A percentile compares a stretch with the other conserved stretches of the same genome.
phyloP scores from a whole-genome alignment of 1,139 yeast species.

The Geotrichum reessii region DNA sequence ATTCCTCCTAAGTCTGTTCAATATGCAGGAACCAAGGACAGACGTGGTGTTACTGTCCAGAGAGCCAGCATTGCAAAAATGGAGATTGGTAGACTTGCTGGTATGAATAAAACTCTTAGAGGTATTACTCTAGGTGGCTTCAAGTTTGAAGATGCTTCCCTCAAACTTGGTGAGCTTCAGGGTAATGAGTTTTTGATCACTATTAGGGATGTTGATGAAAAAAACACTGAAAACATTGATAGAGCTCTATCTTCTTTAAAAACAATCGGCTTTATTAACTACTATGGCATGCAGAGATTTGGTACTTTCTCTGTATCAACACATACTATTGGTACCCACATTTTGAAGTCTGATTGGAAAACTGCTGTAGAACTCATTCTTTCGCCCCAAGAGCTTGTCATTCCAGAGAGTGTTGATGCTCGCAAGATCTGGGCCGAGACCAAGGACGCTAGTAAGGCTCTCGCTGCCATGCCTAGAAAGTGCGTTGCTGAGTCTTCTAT shows the following conservation, averaged over 20 bases:
- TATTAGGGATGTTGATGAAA: slow-evolving; percentile 57
- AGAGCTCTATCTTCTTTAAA: slow-evolving; percentile 55
- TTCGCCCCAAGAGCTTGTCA: slow-evolving; percentile 76
- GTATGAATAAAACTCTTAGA: slow-evolving; percentile 66
- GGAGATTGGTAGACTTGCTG: slow-evolving; percentile 70
- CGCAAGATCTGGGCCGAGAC: slow-evolving; percentile 78
- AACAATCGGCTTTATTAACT: slow-evolving; percentile 77
- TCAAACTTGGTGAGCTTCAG: slow-evolving; percentile 71
- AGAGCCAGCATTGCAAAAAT: slow-evolving; percentile 65
- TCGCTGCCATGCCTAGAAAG: slow-evolving; percentile 74
- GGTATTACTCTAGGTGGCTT: slow-evolving; percentile 77
- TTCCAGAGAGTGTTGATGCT: slow-evolving; percentile 78
- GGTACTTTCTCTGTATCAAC: slow-evolving; percentile 94
- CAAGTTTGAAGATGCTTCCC: slow-evolving; percentile 54
- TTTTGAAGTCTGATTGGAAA: slow-evolving; percentile 72
- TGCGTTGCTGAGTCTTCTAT: slow-evolving; percentile 81
- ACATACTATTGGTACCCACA: slow-evolving; percentile 70
- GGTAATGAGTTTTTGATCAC: slow-evolving; percentile 89
- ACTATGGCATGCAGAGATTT: slow-evolving; percentile 95
- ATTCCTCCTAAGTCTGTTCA: slow-evolving; percentile 63
- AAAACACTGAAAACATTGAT: slow-evolving; percentile 43
- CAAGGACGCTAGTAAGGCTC: slow-evolving; percentile 56
- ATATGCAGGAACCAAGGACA: slow-evolving; percentile 94
- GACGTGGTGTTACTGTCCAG: slow-evolving; percentile 94
- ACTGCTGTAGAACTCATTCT: slow-evolving; percentile 71